phyloP scores from a whole-genome alignment of 148 eudicot species.

The Bassia scoparia region DNA sequence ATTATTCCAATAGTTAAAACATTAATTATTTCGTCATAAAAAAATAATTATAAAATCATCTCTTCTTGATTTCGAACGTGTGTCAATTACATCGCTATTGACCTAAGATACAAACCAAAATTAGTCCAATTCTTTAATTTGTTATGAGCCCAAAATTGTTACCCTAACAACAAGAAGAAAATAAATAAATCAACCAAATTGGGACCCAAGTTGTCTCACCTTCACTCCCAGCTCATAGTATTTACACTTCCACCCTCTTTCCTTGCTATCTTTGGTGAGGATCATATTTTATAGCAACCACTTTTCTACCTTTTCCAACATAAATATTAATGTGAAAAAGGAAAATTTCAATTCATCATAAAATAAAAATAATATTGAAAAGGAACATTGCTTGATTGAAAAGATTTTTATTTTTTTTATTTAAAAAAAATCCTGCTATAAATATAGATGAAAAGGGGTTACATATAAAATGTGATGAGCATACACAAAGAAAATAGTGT shows the following conservation, averaged over 20 bases:
- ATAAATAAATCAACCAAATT: background rate
- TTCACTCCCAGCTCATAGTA: conserved; percentile 2
- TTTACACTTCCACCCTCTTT: background rate
- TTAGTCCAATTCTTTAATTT: too few relatives aligned
- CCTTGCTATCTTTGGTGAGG: conserved; percentile 14
- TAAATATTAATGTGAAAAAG: background rate
- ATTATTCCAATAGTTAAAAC: too few relatives aligned
- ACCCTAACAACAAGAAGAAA: too few relatives aligned
- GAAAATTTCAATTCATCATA: background rate
- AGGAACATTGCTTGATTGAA: background rate
- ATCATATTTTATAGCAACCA: conserved; percentile 23
- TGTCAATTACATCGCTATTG: too few relatives aligned
- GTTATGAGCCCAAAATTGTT: too few relatives aligned
- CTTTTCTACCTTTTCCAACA: background rate
- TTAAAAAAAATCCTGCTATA: background rate
- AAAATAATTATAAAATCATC: too few relatives aligned
- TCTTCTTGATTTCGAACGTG: too few relatives aligned
- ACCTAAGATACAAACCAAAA: too few relatives aligned
- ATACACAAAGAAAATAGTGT: conserved; percentile 2
- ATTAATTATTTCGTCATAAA: too few relatives aligned
- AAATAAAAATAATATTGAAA: background rate
- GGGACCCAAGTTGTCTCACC: background rate
- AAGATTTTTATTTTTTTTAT: too few relatives aligned
- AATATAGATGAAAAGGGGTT: too few relatives aligned
- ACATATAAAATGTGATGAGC: background rate